Conservation (phyloP, 1,284 basidiomycete species). For the Melanopsichium pennsylvanicum region DNA sequence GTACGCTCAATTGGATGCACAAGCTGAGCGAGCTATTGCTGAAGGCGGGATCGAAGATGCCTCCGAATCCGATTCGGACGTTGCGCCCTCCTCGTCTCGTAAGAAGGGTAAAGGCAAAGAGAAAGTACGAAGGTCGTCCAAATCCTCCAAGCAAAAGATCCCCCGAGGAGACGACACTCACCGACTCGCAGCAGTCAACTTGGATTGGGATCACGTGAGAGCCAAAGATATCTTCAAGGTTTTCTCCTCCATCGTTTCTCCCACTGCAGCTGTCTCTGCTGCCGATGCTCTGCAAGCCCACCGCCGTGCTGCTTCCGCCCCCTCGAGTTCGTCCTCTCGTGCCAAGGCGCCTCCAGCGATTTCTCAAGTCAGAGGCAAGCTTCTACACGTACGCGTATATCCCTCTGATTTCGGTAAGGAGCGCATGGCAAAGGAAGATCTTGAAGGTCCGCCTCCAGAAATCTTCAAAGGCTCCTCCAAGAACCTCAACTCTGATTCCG, state of each 20-base stretch:
- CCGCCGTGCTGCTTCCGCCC: slow-evolving; percentile 11
- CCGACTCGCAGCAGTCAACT: slow-evolving; percentile 88
- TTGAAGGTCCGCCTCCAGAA: slow-evolving; percentile 86
- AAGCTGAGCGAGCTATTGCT: slow-evolving; percentile 70
- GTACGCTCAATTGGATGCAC: slow-evolving; percentile 77
- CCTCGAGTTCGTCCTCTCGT: slow-evolving; percentile 13
- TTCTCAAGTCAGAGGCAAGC: slow-evolving; percentile 45
- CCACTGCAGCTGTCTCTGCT: slow-evolving; percentile 49
- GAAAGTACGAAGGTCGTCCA: slow-evolving; percentile 64
- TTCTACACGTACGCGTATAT: slow-evolving; percentile 73
- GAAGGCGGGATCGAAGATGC: slow-evolving; percentile 47
- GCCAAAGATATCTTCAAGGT: slow-evolving; percentile 91
- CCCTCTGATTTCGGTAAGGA: slow-evolving; percentile 92
- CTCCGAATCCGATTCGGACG: slow-evolving; percentile 29
- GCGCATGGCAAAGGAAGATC: slow-evolving; percentile 85
- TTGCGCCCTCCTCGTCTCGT: slow-evolving; percentile 66
- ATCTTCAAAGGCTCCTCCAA: slow-evolving; percentile 73
- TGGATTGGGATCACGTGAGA: slow-evolving; percentile 97
- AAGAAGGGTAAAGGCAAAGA: slow-evolving; percentile 54
- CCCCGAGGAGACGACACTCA: slow-evolving; percentile 57
- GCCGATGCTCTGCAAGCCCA: slow-evolving; percentile 27
- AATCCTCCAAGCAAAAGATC: slow-evolving; percentile 50
- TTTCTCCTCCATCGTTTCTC: slow-evolving; percentile 82
- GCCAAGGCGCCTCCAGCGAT: slow-evolving; percentile 35
- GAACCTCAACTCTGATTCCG: slow-evolving; percentile 73